Evolutionary conservation across 495 filamentous ascomycete genomes (phyloP), one percentile per base, ranked within the genome.

Genomic region (Penicillium herquei): DNA sequence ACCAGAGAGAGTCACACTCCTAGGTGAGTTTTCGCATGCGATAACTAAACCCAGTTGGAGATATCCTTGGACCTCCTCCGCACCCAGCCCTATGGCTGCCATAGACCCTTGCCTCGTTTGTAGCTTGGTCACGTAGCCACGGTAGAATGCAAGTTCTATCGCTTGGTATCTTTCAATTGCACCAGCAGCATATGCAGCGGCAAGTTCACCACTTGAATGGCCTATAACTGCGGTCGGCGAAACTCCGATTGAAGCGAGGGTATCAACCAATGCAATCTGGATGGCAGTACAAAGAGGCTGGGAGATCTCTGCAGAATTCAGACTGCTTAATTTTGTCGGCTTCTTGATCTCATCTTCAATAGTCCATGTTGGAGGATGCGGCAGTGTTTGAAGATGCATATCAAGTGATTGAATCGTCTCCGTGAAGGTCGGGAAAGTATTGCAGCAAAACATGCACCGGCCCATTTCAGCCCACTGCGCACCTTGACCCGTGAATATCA

Each of bases 181-280:
- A 1, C 75, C 80, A 11, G 80, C 76, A n/a, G 81, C 79, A 58
- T 84, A 88, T 0, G 84, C 84, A 9, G 84, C 83, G 3, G 73
- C 81, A 21, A 88, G 84, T 61, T 88, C 85, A 18, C 85, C 85
- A 6, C 76, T 81, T 0, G 83, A 86, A 63, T 88, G 84, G 5
- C 85, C 85, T 10, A 82, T 63, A 3, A 84, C 82, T 0, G 74
- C 71, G 14, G 66, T 59, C 13, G 81, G 77, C 2, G 18, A 41
- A 9, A 86, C 63, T 2, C 73, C 73, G 13, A 77, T 56, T 3
- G 60, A 61, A 16, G 31, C 48, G 1, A 86, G 57, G 0, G 81
- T 61, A 39, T 81, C 67, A 0, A 87, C 64, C 1, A 75, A 21
- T 1, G 51, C 81, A 5, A 86, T 65, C 55, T 86, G 83, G 1